Conservation (phyloP, 257 asterid genomes). For the Henckelia pumila region DNA sequence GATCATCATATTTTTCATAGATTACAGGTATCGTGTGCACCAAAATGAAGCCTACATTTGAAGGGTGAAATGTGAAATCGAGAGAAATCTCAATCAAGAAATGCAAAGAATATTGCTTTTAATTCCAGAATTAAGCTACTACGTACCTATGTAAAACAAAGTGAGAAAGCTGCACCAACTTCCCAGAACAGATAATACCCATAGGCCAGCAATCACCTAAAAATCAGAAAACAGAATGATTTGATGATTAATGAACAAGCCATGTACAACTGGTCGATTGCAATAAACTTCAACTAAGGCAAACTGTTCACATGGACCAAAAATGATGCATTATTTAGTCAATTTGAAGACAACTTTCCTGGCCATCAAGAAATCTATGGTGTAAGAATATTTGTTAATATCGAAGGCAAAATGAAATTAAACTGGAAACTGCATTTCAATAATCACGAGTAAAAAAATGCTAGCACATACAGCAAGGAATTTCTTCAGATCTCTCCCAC, state of each 20-base stretch:
- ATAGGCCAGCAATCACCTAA: conserved; percentile 75
- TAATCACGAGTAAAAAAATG: conserved; percentile 18
- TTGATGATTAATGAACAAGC: neutral
- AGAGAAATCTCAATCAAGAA: conserved; percentile 5
- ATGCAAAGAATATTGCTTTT: neutral
- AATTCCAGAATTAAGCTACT: conserved; percentile 8
- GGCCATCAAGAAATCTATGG: neutral
- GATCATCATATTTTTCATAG: conserved; percentile 77
- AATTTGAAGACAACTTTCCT: too few species aligned
- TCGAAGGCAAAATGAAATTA: neutral
- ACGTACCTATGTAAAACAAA: conserved; percentile 60
- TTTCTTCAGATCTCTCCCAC: conserved; percentile 77
- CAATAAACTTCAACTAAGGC: neutral
- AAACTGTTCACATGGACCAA: neutral
- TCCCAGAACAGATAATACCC: conserved; percentile 71
- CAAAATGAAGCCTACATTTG: conserved; percentile 52
- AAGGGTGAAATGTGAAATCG: neutral
- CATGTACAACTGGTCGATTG: neutral
- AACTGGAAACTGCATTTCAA: neutral
- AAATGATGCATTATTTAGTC: neutral
- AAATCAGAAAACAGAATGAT: conserved; percentile 9
- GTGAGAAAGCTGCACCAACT: conserved; percentile 70
- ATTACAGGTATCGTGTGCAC: conserved; percentile 77
- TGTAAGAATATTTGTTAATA: neutral
- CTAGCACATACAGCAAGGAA: conserved; percentile 64